phyloP scores from a whole-genome alignment of 2,329 filamentous ascomycete genomes.

The Grosmannia serpens region DNA sequence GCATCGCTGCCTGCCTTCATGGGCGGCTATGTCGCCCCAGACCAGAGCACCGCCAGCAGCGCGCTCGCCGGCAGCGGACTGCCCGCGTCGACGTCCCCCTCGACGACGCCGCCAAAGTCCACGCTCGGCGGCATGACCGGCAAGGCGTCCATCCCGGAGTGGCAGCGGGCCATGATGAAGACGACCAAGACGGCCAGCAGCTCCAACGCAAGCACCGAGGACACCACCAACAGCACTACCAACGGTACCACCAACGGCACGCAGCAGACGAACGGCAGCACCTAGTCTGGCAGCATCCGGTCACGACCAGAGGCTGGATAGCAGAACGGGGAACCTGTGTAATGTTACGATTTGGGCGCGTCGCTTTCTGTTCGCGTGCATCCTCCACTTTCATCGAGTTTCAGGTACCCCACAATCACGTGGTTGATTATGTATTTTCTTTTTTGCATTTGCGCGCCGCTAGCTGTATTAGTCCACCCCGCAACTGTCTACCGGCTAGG shows the following conservation, averaged over 20 bases:
- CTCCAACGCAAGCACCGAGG: background rate
- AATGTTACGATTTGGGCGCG: background rate
- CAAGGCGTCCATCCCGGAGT: slow-evolving; percentile 64
- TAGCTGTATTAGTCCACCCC: no score
- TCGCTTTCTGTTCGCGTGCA: background rate
- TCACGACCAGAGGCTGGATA: background rate
- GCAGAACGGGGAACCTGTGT: background rate
- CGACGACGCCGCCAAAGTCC: background rate
- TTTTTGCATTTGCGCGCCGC: no score
- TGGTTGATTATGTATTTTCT: background rate
- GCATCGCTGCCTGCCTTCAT: slow-evolving; percentile 1
- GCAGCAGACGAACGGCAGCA: slow-evolving; percentile 1
- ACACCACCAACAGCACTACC: no score
- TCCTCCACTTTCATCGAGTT: background rate
- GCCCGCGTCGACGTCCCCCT: background rate
- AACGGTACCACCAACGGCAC: slow-evolving; percentile 25
- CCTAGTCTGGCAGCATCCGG: background rate
- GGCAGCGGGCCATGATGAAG: slow-evolving; percentile 63
- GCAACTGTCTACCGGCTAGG: no score
- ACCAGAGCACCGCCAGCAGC: slow-evolving; percentile 13
- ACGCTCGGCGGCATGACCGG: slow-evolving; percentile 23
- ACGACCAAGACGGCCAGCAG: slow-evolving; percentile 28
- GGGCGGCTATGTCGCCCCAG: slow-evolving; percentile 4
- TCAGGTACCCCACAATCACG: background rate
- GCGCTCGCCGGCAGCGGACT: background rate